These are phyloP conservation scores for Leptodermis oblonga DNA, from an alignment of 257 asterid genomes.

Conservation along the genomic window DNA sequence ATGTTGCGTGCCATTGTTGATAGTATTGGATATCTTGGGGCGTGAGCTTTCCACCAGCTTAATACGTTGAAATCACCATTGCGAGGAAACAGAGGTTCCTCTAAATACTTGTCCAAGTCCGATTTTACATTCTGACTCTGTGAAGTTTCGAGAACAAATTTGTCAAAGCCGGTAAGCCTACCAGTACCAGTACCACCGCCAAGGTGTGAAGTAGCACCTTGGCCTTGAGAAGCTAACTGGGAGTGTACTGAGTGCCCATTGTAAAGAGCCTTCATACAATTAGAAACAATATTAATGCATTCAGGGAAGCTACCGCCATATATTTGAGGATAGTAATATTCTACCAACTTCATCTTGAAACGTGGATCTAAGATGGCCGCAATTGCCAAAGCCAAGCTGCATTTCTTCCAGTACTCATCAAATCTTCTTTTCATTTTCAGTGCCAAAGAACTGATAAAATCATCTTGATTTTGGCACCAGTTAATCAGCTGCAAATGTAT, in stretches of 20 bases:
- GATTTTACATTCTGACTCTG: slow-evolving; percentile 52
- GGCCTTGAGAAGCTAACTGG: slow-evolving; percentile 60
- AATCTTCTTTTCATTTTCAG: slow-evolving; percentile 70
- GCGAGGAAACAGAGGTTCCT: slow-evolving; percentile 81
- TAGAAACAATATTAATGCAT: slow-evolving; percentile 70
- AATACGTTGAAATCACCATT: slow-evolving; percentile 64
- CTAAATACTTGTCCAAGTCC: slow-evolving; percentile 87
- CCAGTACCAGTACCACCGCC: slow-evolving; percentile 33
- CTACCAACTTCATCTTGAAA: slow-evolving; percentile 83
- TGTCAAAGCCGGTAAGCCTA: slow-evolving; percentile 74
- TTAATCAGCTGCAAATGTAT: slow-evolving; percentile 77
- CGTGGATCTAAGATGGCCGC: slow-evolving; percentile 91
- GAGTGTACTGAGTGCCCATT: slow-evolving; percentile 65
- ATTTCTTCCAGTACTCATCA: slow-evolving; percentile 94
- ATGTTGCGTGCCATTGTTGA: slow-evolving; percentile 90
- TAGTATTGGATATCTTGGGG: slow-evolving; percentile 77
- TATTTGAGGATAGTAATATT: slow-evolving; percentile 79
- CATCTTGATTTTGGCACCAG: slow-evolving; percentile 93
- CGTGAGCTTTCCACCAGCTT: slow-evolving; percentile 96
- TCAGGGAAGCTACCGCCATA: slow-evolving; percentile 60
- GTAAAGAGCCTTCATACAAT: slow-evolving; percentile 84
- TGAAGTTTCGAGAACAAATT: slow-evolving; percentile 61
- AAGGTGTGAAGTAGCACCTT: slow-evolving; percentile 40
- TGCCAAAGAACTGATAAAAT: slow-evolving; percentile 74
- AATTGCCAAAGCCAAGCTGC: slow-evolving; percentile 96